Evolutionary conservation across 2,329 filamentous ascomycete genomes (phyloP).

Genomic region (Xylariaceae sp.): DNA sequence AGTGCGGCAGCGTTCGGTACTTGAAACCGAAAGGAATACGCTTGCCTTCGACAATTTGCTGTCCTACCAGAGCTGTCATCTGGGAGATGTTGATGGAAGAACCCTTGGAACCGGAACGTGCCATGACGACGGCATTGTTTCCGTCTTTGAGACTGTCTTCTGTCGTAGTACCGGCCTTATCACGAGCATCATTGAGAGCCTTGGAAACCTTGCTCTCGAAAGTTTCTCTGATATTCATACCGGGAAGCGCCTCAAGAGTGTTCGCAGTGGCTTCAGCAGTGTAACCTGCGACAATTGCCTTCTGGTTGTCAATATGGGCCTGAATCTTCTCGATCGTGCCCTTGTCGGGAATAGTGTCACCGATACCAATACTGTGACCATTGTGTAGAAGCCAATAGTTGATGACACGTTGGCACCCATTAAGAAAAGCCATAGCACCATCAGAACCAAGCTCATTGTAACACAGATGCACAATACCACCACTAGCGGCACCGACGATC

Average conservation of each 20-base stretch:
- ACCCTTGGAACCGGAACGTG: conserved; percentile 93
- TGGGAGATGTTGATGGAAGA: conserved; percentile 99
- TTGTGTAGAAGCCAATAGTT: conserved; percentile 97
- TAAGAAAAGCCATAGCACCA: conserved; percentile 90
- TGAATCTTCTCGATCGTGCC: conserved; percentile 81
- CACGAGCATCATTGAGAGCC: conserved; percentile 90
- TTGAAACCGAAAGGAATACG: conserved; percentile 99
- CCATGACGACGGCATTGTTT: conserved; percentile 97
- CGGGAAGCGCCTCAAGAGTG: conserved; percentile 82
- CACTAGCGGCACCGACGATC: conserved; percentile 80
- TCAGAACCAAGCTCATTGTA: conserved; percentile 90
- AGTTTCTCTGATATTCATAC: conserved; percentile 97
- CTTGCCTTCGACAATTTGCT: conserved; percentile 97
- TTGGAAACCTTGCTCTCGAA: conserved; percentile 97
- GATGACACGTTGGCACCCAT: conserved; percentile 88
- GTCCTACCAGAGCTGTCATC: conserved; percentile 96
- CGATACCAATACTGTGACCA: conserved; percentile 96
- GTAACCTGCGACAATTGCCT: conserved; percentile 70
- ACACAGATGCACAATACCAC: conserved; percentile 90
- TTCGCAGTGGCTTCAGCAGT: conserved; percentile 78
- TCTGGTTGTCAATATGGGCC: conserved; percentile 72
- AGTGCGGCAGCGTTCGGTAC: conserved; percentile 92
- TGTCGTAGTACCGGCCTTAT: conserved; percentile 88
- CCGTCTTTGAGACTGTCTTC: conserved; percentile 89
- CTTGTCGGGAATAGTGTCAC: conserved; percentile 91